Evolutionary conservation across 2,329 filamentous ascomycete genomes (phyloP).

Genomic region (Trichoderma brevicompactum): DNA sequence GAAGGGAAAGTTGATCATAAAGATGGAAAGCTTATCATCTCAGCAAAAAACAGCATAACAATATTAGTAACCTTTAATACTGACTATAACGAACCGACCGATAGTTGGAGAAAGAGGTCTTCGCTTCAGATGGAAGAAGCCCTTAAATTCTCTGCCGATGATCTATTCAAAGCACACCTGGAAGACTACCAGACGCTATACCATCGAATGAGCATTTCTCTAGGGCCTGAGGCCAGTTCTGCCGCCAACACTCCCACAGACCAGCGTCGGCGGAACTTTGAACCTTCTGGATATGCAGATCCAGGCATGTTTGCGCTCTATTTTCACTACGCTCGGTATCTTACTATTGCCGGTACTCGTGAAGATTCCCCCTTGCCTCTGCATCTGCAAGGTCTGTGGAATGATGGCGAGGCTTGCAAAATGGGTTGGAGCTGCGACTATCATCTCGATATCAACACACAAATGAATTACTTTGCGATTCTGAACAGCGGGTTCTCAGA

Average conservation of each 20-base stretch:
- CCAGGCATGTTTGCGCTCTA: conserved; percentile 25
- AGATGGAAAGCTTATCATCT: conserved; percentile 11
- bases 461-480: conserved; percentile 28
- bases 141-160: not conserved
- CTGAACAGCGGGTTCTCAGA: conserved; percentile 20
- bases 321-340: conserved; percentile 27
- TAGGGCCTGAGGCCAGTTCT: conserved; percentile 2
- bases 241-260: not conserved
- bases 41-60: conserved; percentile 21
- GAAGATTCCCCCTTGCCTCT: conserved; percentile 25
- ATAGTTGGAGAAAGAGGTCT: conserved; percentile 16
- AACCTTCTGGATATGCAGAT: conserved; percentile 25
- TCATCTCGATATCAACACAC: conserved; percentile 28
- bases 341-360: conserved; percentile 27
- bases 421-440: conserved; percentile 30
- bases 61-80: conserved; percentile 24
- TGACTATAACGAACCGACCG: not conserved
- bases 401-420: conserved; percentile 28
- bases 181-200: conserved; percentile 25
- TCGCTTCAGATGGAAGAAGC: conserved; percentile 15
- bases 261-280: conserved; percentile 13
- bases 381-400: conserved; percentile 26
- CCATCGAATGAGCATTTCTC: conserved; percentile 13
- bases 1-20: conserved; percentile 13
- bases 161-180: conserved; percentile 19